These are phyloP conservation scores for Letharia lupina DNA, from an alignment of 495 filamentous ascomycete genomes.

Conservation along the genomic window DNA sequence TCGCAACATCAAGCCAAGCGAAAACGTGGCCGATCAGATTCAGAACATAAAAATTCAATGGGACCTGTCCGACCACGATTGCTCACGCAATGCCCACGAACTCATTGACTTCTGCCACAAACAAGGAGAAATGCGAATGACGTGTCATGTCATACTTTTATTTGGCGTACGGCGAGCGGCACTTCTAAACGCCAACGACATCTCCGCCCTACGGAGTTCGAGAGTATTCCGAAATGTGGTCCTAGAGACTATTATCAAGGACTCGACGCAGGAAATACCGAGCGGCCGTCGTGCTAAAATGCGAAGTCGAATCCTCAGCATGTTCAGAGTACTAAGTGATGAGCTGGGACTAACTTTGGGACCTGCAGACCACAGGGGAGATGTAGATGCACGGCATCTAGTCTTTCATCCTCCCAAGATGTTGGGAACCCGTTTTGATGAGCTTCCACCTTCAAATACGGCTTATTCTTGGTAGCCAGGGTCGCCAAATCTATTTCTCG, in stretches of 20 bases:
- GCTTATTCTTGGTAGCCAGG: no score
- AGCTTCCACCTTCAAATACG: no score
- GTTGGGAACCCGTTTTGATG: no score
- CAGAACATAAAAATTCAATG: background rate
- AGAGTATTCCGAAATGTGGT: background rate
- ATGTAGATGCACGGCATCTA: background rate
- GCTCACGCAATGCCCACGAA: background rate
- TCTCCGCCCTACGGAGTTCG: background rate
- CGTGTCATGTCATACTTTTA: background rate
- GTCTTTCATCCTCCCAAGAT: no score
- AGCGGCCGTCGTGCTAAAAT: background rate
- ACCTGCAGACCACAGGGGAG: background rate
- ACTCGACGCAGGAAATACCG: no score
- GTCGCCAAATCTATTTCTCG: no score
- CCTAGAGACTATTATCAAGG: background rate
- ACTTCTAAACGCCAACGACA: background rate
- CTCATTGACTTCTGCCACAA: background rate
- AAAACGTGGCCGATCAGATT: background rate
- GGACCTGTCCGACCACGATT: background rate
- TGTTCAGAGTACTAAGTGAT: background rate
- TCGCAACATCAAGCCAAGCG: background rate
- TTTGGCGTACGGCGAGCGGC: background rate
- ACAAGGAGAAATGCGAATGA: background rate
- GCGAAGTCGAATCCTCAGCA: background rate
- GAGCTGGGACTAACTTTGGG: background rate